Conservation (phyloP, 2,329 filamentous ascomycete species). For the Lecanosticta acicola region DNA sequence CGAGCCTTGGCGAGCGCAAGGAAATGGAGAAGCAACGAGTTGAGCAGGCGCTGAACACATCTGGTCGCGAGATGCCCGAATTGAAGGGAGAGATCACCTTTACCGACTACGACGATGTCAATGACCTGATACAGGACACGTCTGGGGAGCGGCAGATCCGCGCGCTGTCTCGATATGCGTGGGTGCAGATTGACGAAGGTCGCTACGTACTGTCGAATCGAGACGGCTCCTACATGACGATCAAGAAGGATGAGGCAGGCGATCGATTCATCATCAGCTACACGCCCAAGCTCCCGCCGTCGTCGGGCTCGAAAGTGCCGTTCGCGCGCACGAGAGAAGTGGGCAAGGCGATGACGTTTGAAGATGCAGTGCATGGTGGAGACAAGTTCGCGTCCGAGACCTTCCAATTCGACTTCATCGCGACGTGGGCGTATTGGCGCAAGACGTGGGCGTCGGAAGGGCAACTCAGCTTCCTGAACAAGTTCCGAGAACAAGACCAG, state of each 20-base stretch:
- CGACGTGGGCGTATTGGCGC: conserved; percentile 64
- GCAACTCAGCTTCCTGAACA: conserved; percentile 67
- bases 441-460: conserved; percentile 53
- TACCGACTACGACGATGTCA: conserved; percentile 86
- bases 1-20: conserved; percentile 45
- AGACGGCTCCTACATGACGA: conserved; percentile 55
- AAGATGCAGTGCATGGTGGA: conserved; percentile 73
- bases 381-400: conserved; percentile 54
- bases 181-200: conserved; percentile 70
- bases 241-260: conserved; percentile 39
- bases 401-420: conserved; percentile 55
- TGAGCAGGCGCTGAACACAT: conserved; percentile 23
- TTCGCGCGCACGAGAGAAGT: conserved; percentile 66
- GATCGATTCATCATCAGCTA: conserved; percentile 37
- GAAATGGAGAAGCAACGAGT: conserved; percentile 40
- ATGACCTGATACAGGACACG: conserved; percentile 80
- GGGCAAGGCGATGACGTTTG: conserved; percentile 59
- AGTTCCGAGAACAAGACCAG: conserved; percentile 51
- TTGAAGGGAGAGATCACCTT: conserved; percentile 59
- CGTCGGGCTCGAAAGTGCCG: conserved; percentile 42
- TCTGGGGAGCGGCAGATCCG: conserved; percentile 74
- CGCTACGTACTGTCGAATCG: conserved; percentile 64
- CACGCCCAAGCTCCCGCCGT: conserved; percentile 37
- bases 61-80: neutral
- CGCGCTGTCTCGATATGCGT: conserved; percentile 66